phyloP scores from a whole-genome alignment of 2,329 filamentous ascomycete genomes.

The Microascus cirrosus region DNA sequence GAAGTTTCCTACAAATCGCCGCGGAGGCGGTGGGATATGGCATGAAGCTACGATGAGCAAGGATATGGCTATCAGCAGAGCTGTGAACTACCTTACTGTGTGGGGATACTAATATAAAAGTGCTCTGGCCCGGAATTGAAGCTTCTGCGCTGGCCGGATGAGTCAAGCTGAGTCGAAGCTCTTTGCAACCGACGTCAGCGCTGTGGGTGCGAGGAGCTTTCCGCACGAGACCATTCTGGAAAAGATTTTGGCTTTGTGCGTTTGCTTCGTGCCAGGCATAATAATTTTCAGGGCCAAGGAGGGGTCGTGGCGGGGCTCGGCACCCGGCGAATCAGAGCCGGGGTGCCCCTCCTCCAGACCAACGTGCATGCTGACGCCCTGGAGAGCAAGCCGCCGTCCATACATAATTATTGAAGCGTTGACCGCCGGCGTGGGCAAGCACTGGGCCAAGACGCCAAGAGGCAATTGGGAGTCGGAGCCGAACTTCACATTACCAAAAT shows the following conservation, averaged over 20 bases:
- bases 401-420: too few species aligned
- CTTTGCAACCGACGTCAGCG: neutral
- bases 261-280: neutral
- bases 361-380: neutral
- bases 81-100: neutral
- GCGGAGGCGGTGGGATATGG: neutral
- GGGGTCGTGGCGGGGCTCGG: neutral
- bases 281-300: neutral
- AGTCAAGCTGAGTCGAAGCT: neutral
- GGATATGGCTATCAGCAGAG: neutral
- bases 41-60: neutral
- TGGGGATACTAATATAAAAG: neutral
- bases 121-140: neutral
- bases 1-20: neutral
- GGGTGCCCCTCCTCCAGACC: neutral
- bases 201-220: neutral
- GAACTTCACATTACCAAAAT: too few species aligned
- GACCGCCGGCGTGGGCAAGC: too few species aligned
- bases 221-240: neutral
- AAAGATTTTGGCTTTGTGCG: neutral
- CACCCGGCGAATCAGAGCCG: neutral
- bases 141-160: neutral
- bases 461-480: too few species aligned
- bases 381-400: neutral
- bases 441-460: too few species aligned